Evolutionary conservation across 306 rosid species (phyloP), one percentile per base, ranked within the genome.

Genomic region (Hylodesmum podocarpum): DNA sequence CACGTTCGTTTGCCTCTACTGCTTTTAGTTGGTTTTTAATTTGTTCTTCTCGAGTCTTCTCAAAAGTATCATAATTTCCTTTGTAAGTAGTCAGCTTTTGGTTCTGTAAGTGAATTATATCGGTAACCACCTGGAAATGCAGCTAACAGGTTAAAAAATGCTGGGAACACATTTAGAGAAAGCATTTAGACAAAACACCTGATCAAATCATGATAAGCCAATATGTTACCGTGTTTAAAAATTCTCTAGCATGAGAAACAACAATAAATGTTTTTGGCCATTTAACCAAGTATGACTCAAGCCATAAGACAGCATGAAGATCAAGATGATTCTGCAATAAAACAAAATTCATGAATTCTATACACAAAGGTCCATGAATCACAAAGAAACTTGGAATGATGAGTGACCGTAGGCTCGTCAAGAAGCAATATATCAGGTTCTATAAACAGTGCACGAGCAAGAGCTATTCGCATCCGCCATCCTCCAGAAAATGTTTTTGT

Each of bases 381-480:
- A 29, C 14, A 11, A 44, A 51, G 71, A 70, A 18, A 59, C 24
- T 36, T 13, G 61, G 73, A 64, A 73, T 53, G 80, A 33, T 76
- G 66, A 75, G 81, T 71, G 59, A 95, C 99, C 49, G 99, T 95
- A 73, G 99, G 99, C 82, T 95, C 99, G 79, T 95, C 99, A 65
- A 95, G 99, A 79, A 95, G 90, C 81, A 95, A 82, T 43, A 95
- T 51, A 80, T 95, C 99, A 63, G 97, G 99, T 86, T 95, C 97
- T 76, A 95, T 78, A 80, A 95, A 95, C 73, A 95, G 80, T 55
- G 99, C 98, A 81, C 99, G 96, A 14, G 99, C 99, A 82, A 95
- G 97, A 66, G 99, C 99, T 85, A 95, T 95, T 51, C 99, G 89
- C 99, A 95, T 95, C 83, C 97, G 79, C 99, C 99, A 95, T 73